These are phyloP conservation scores for Phyllosticta citribraziliensis DNA, from an alignment of 2,329 filamentous ascomycete species.

Conservation along the genomic window DNA sequence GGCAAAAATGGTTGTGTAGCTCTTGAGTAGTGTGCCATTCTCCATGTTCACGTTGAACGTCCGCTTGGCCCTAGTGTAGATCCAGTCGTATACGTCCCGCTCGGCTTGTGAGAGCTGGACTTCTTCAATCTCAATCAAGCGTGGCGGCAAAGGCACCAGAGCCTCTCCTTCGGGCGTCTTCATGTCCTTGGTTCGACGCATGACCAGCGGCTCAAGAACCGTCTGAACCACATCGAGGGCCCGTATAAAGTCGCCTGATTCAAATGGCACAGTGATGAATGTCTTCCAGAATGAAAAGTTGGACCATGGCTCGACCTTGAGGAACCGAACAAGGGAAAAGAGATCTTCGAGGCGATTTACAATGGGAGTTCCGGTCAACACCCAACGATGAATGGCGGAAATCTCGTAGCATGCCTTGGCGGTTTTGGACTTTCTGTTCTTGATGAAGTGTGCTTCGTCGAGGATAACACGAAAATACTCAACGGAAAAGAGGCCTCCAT, in stretches of 20 bases:
- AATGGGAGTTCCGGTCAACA: constrained; percentile 88
- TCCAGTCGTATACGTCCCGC: constrained; percentile 84
- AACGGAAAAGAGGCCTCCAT: constrained; percentile 71
- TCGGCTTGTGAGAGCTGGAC: constrained; percentile 79
- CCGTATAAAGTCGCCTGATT: constrained; percentile 86
- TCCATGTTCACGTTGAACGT: constrained; percentile 82
- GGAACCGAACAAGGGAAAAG: constrained; percentile 84
- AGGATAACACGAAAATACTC: constrained; percentile 93
- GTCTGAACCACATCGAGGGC: constrained; percentile 96
- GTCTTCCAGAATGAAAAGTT: constrained; percentile 99
- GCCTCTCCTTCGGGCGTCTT: constrained; percentile 79
- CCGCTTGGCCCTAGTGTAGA: constrained; percentile 71
- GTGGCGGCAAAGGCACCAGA: constrained; percentile 71
- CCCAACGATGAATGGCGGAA: constrained; percentile 78
- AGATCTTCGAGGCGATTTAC: constrained; percentile 93
- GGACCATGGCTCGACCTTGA: constrained; percentile 93
- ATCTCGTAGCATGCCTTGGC: constrained; percentile 92
- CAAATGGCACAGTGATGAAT: constrained; percentile 95
- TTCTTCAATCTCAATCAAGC: constrained; percentile 74
- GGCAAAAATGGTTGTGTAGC: constrained; percentile 93
- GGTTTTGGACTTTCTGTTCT: constrained; percentile 77
- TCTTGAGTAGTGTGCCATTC: constrained; percentile 86
- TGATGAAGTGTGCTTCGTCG: constrained; percentile 92
- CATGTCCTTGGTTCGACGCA: constrained; percentile 96
- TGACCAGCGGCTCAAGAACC: constrained; percentile 87